phyloP scores from a whole-genome alignment of 139 green algal species.

The Coelastrella sp. region DNA sequence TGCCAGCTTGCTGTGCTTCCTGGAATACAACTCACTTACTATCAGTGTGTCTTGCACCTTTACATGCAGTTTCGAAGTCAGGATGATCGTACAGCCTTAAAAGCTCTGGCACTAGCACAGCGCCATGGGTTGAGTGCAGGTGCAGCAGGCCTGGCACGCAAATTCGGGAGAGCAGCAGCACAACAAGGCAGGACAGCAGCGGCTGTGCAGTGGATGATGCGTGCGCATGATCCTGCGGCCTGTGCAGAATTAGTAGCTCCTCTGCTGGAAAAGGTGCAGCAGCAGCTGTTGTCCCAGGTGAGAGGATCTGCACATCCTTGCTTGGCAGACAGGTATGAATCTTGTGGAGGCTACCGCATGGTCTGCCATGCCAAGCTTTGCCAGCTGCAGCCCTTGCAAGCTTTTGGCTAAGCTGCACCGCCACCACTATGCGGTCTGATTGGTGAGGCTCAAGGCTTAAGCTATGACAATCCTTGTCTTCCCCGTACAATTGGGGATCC shows the following conservation, averaged over 20 bases:
- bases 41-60: no score
- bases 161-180: conserved; percentile 51
- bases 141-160: conserved; percentile 48
- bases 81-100: conserved; percentile 36
- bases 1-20: not conserved
- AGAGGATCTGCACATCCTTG: not conserved
- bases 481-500: no score
- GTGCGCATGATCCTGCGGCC: conserved; percentile 50
- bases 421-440: no score
- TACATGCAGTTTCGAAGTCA: conserved; percentile 31
- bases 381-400: no score
- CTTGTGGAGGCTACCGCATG: not conserved
- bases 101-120: conserved; percentile 53
- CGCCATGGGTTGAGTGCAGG: conserved; percentile 53
- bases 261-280: conserved; percentile 40
- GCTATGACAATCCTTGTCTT: no score
- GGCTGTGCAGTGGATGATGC: conserved; percentile 54
- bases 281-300: conserved; percentile 42
- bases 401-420: no score
- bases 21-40: no score
- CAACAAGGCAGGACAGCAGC: conserved; percentile 49
- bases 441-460: no score
- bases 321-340: not conserved
- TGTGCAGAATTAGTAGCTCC: conserved; percentile 51
- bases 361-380: not conserved